These are phyloP conservation scores for Tetrapisispora namnaoensis DNA, from an alignment of 805 yeast species.

Conservation along the genomic window DNA sequence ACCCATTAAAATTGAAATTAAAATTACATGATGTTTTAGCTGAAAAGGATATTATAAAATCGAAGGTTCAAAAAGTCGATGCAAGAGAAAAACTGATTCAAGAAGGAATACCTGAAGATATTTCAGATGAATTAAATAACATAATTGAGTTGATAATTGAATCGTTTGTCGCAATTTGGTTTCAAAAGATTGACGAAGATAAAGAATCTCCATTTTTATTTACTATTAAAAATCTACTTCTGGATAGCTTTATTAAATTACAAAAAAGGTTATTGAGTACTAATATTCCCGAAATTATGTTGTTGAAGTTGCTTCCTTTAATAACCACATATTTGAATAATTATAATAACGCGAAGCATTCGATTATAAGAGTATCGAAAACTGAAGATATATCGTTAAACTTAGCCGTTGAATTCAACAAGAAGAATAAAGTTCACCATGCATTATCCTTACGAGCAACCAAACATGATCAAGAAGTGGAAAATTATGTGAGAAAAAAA, in stretches of 20 bases:
- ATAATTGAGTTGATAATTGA: constrained; percentile 38
- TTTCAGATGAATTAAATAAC: constrained; percentile 36
- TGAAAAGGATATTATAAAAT: too few relatives aligned
- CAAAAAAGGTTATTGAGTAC: constrained; percentile 33
- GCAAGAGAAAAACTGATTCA: background rate
- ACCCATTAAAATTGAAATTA: background rate
- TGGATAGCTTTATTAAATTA: constrained; percentile 34
- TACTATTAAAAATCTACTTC: constrained; percentile 35
- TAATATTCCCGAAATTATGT: constrained; percentile 49
- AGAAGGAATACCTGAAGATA: constrained; percentile 7
- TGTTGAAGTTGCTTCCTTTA: constrained; percentile 52
- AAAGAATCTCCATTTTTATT: constrained; percentile 29
- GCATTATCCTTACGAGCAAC: constrained; percentile 35
- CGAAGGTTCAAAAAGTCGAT: background rate
- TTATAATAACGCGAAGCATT: constrained; percentile 36
- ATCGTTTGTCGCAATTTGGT: constrained; percentile 54
- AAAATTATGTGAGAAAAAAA: constrained; percentile 38
- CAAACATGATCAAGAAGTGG: constrained; percentile 35
- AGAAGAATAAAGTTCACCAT: constrained; percentile 42
- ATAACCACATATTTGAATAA: constrained; percentile 52
- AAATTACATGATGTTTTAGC: background rate
- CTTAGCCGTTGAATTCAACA: constrained; percentile 33
- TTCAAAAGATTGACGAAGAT: constrained; percentile 30
- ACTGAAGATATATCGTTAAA: constrained; percentile 30
- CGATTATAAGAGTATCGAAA: constrained; percentile 11